Evolutionary conservation across 1,284 basidiomycete species (phyloP).

Genomic region (Apiotrichum laibachii): DNA sequence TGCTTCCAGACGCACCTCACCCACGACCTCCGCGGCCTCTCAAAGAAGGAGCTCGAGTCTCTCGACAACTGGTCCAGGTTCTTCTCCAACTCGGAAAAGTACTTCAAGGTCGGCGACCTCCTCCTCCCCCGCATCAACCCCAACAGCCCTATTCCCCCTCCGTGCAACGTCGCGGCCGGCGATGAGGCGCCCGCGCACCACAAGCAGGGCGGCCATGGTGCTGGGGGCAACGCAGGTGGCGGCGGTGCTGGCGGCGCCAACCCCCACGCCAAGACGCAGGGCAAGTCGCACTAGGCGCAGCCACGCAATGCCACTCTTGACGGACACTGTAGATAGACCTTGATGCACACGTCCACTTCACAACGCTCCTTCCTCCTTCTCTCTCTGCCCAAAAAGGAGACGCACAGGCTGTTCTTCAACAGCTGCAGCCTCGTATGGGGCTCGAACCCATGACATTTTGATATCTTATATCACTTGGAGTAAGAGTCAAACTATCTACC

Average conservation of each 20-base stretch:
- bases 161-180: conserved; percentile 13
- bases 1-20: conserved; percentile 85
- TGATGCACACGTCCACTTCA: too few relatives aligned
- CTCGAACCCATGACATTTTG: too few relatives aligned
- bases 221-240: not conserved
- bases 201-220: not conserved
- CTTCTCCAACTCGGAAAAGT: conserved; percentile 74
- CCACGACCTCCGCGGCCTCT: conserved; percentile 80
- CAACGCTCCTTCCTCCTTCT: too few relatives aligned
- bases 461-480: too few relatives aligned
- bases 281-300: too few relatives aligned
- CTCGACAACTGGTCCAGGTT: conserved; percentile 84
- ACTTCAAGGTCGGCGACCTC: conserved; percentile 66
- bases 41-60: conserved; percentile 66
- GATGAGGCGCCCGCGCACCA: conserved; percentile 20
- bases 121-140: conserved; percentile 66
- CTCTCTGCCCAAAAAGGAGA: too few relatives aligned
- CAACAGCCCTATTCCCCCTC: conserved; percentile 64
- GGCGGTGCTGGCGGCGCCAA: not conserved
- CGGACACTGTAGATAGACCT: too few relatives aligned
- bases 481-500: too few relatives aligned
- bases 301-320: too few relatives aligned
- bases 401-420: too few relatives aligned
- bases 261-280: not conserved
- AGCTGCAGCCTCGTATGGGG: too few relatives aligned